phyloP scores from a whole-genome alignment of 2,329 filamentous ascomycete species.

The Penicillium glabrum region DNA sequence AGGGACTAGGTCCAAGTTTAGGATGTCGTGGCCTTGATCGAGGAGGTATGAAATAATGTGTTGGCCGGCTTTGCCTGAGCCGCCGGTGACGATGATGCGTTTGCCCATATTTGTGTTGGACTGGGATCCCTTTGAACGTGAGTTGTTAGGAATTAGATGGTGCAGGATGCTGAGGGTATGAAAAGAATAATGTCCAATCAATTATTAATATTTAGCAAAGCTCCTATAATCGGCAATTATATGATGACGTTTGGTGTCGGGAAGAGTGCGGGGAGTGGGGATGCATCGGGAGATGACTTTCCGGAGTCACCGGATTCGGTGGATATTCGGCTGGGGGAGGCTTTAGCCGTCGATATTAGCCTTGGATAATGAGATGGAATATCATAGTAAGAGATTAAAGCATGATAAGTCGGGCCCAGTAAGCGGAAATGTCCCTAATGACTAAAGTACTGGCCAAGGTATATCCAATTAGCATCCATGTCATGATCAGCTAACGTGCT shows the following conservation, averaged over 20 bases:
- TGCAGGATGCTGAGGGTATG: neutral
- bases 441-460: too few relatives aligned
- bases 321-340: neutral
- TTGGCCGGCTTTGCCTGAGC: slow-evolving; percentile 57
- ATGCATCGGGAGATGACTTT: neutral
- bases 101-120: slow-evolving; percentile 27
- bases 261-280: neutral
- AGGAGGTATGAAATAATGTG: slow-evolving; percentile 56
- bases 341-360: neutral
- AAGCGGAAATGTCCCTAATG: too few relatives aligned
- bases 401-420: too few relatives aligned
- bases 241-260: neutral
- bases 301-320: neutral
- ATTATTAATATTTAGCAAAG: neutral
- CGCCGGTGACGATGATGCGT: slow-evolving; percentile 56
- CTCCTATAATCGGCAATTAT: neutral
- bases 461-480: neutral
- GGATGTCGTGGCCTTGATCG: slow-evolving; percentile 51
- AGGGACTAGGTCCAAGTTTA: slow-evolving; percentile 57
- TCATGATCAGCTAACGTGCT: neutral
- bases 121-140: neutral
- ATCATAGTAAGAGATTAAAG: neutral
- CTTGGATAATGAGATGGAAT: neutral
- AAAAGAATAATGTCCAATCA: neutral
- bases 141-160: neutral